Conservation (phyloP, 257 asterid genomes). For the Coffea eugenioides region DNA sequence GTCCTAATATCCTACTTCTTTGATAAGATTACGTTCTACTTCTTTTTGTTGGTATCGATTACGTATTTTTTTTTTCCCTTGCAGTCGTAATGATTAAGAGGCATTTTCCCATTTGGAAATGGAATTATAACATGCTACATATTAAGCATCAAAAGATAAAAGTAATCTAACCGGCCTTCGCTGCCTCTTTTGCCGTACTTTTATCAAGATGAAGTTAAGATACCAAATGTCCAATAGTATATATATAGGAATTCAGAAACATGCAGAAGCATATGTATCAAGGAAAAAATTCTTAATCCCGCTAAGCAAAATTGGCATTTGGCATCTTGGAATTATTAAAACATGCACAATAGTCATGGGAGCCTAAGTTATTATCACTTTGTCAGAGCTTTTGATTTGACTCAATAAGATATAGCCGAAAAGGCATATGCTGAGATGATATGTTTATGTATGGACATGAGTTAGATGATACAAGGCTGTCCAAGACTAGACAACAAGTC, state of each 20-base stretch:
- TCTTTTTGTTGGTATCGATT: not conserved
- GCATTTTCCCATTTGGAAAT: not conserved
- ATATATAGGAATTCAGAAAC: not conserved
- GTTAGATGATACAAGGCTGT: slow-evolving; percentile 1
- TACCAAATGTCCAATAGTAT: not conserved
- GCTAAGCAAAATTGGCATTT: not conserved
- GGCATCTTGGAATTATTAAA: not conserved
- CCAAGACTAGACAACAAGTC: not conserved
- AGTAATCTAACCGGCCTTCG: not conserved
- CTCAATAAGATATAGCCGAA: not conserved
- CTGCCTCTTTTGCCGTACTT: not conserved
- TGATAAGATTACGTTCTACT: not conserved
- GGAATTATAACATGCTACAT: not conserved
- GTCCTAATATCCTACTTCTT: not conserved
- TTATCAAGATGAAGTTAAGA: not conserved
- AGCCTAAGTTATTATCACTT: slow-evolving; percentile 1
- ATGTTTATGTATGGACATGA: not conserved
- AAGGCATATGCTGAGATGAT: slow-evolving; percentile 12
- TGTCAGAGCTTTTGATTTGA: not conserved
- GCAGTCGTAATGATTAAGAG: not conserved
- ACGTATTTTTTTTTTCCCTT: not conserved
- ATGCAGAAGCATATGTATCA: not conserved
- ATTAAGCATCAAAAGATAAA: too few relatives aligned
- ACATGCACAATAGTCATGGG: not conserved
- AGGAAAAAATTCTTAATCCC: not conserved